Percentiles rank a stretch among this genome's conserved stretches.
These are phyloP conservation scores for Claviceps sp. DNA, from an alignment of 2,329 filamentous ascomycete species.

Conservation along the genomic window DNA sequence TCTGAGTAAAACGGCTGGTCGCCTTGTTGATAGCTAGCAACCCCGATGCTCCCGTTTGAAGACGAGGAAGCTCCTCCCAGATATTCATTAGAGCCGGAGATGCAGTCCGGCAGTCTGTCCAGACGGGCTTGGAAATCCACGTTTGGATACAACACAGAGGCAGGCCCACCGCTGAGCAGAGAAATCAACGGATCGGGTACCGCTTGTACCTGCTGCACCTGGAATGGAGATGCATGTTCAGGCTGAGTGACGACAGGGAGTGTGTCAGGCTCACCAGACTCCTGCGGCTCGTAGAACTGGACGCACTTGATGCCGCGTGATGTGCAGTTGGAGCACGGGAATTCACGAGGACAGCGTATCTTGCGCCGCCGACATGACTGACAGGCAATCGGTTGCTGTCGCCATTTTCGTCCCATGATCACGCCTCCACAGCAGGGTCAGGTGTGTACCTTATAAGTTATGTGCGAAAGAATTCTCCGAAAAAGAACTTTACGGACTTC, in stretches of 20 bases:
- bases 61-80: not conserved
- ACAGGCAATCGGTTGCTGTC: conserved; percentile 19
- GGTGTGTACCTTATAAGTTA: too few species aligned
- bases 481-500: too few species aligned
- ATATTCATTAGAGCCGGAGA: not conserved
- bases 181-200: not conserved
- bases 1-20: not conserved
- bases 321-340: conserved; percentile 21
- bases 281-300: conserved; percentile 4
- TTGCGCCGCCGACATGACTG: conserved; percentile 19
- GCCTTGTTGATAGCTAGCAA: not conserved
- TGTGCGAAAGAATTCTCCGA: too few species aligned
- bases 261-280: not conserved
- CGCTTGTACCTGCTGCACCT: not conserved
- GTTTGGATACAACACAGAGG: not conserved
- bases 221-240: not conserved
- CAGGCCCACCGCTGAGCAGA: not conserved
- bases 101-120: conserved; percentile 1
- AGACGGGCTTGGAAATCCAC: conserved; percentile 2
- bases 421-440: too few species aligned
- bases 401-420: conserved; percentile 16
- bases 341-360: conserved; percentile 19
- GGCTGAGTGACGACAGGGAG: not conserved
- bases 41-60: not conserved
- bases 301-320: conserved; percentile 16